Conservation (phyloP, 306 rosid species). For the Astragalus membranaceus region DNA sequence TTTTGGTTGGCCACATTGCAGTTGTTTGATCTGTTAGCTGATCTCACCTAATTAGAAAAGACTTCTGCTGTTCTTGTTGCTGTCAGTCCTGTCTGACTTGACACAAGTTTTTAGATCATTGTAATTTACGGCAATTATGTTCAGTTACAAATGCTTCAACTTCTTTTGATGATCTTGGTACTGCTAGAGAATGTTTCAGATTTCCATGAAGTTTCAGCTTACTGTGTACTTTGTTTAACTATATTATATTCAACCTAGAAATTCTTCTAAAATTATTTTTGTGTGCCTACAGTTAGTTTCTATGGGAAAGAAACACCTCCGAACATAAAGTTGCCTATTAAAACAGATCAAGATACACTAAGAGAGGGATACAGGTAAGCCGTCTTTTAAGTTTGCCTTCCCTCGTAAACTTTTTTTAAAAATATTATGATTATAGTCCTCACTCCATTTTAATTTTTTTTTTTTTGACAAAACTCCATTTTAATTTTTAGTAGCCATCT, state of each 20-base stretch:
- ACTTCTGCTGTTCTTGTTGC: not conserved
- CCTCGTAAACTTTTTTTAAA: not conserved
- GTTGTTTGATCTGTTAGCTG: not conserved
- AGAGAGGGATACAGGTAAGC: slow-evolving; percentile 83
- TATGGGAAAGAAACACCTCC: slow-evolving; percentile 59
- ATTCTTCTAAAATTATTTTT: not conserved
- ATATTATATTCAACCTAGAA: not conserved
- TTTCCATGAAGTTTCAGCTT: slow-evolving; percentile 2
- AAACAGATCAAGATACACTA: slow-evolving; percentile 87
- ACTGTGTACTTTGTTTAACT: not conserved
- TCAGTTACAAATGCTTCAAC: not conserved
- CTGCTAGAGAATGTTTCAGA: not conserved
- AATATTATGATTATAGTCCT: not conserved
- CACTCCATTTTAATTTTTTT: not conserved
- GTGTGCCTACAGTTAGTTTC: slow-evolving; percentile 49
- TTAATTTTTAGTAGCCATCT: not conserved
- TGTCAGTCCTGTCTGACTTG: not conserved
- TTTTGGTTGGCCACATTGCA: not conserved
- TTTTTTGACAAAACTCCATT: too few species aligned
- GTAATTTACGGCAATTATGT: not conserved
- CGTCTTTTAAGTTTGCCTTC: not conserved
- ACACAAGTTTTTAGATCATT: not conserved
- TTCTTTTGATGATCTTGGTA: not conserved
- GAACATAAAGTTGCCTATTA: slow-evolving; percentile 53
- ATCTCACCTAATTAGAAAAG: not conserved